A percentile compares a stretch with the other conserved stretches of the same genome.
These are phyloP conservation scores for Adansonia madagascariensis DNA, from an alignment of 441 rosid genomes.

Conservation along the genomic window DNA sequence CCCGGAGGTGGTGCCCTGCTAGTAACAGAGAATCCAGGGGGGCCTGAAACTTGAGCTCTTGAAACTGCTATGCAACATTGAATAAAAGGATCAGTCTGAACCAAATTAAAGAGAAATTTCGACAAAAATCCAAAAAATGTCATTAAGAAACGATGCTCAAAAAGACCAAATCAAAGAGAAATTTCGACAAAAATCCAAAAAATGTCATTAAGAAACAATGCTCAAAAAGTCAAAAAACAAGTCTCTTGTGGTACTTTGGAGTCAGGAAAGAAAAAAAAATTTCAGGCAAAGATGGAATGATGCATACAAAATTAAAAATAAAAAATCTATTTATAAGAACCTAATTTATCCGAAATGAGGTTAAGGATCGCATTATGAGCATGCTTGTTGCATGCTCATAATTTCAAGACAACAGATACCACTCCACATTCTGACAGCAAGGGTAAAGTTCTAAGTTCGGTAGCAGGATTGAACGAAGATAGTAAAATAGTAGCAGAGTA, in stretches of 20 bases:
- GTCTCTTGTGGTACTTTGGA: background rate
- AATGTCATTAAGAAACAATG: background rate
- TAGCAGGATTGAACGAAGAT: background rate
- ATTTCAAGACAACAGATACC: background rate
- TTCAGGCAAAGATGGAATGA: background rate
- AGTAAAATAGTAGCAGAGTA: background rate
- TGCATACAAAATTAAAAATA: background rate
- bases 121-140: background rate
- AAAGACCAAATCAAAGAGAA: background rate
- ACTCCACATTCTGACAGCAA: background rate
- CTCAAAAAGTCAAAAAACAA: background rate
- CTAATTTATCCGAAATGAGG: background rate
- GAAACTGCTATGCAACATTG: slow-evolving; percentile 47
- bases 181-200: background rate
- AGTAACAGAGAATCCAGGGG: slow-evolving; percentile 90
- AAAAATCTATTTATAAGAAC: background rate
- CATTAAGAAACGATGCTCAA: background rate
- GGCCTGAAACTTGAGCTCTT: slow-evolving; percentile 80
- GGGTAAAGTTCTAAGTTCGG: background rate
- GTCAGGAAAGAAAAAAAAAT: background rate
- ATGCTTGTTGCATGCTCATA: background rate
- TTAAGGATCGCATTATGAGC: background rate
- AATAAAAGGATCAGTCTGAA: slow-evolving; percentile 5
- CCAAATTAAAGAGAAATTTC: background rate
- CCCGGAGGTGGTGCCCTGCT: slow-evolving; percentile 95